Evolutionary conservation across 768 basidiomycete genomes (phyloP).

Genomic region (Agrocybe praecox): DNA sequence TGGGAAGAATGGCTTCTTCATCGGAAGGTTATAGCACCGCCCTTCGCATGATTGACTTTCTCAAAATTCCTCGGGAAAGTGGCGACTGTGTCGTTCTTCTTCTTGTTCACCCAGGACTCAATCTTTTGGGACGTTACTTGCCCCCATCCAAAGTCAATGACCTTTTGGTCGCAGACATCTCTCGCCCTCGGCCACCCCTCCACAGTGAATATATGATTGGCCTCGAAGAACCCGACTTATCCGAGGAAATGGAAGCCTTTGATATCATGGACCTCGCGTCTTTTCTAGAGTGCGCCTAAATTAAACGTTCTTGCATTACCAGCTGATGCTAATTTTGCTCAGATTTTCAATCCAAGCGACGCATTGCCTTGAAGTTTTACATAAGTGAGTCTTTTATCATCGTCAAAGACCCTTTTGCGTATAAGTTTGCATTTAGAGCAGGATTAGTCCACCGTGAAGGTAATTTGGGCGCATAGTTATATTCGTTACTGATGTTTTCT

Average conservation of each 20-base stretch:
- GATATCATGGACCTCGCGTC: constrained; percentile 79
- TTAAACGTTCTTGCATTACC: neutral
- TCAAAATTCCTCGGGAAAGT: constrained; percentile 63
- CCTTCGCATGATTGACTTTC: constrained; percentile 63
- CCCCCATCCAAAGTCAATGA: constrained; percentile 68
- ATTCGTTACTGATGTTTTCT: constrained; percentile 7
- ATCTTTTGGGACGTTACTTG: constrained; percentile 71
- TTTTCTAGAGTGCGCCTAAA: constrained; percentile 64
- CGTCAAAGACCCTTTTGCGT: constrained; percentile 5
- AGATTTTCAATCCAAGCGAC: constrained; percentile 80
- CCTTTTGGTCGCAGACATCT: constrained; percentile 60
- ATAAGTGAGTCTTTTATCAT: constrained; percentile 40
- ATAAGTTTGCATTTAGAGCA: constrained; percentile 31
- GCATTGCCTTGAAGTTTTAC: constrained; percentile 67
- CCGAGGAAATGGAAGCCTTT: constrained; percentile 58
- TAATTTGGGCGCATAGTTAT: constrained; percentile 18
- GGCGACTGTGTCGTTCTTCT: constrained; percentile 75
- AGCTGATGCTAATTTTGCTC: constrained; percentile 4
- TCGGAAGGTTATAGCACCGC: constrained; percentile 55
- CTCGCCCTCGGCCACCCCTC: constrained; percentile 40
- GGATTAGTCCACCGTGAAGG: constrained; percentile 74
- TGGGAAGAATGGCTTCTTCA: constrained; percentile 49
- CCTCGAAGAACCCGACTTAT: constrained; percentile 43
- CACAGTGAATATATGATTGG: constrained; percentile 57
- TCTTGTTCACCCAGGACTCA: constrained; percentile 69